Percentiles rank a stretch among this genome's conserved stretches.
Conservation (phyloP, 345 rosid genomes). For the Rhodamnia argentea region DNA sequence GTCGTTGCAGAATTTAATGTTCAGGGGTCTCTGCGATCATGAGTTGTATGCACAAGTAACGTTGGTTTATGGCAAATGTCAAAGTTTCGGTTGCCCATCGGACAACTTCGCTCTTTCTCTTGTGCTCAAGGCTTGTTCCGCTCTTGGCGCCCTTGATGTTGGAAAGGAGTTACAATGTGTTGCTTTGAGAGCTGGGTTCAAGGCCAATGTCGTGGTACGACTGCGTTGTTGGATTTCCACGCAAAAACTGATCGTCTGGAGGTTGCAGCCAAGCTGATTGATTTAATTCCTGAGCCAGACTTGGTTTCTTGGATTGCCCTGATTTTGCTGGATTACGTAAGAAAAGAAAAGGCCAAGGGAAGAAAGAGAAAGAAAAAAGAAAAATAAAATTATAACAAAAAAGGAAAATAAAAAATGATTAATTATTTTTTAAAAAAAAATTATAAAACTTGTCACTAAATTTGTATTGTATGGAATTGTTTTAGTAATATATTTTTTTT, state of each 20-base stretch:
- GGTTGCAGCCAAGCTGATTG: conserved; percentile 17
- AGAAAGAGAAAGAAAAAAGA: too few relatives aligned
- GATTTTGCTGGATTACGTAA: conserved; percentile 18
- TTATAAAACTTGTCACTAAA: too few relatives aligned
- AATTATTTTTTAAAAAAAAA: too few relatives aligned
- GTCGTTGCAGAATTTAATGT: conserved; percentile 21
- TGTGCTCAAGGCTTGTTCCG: too few relatives aligned
- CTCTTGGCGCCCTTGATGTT: too few relatives aligned
- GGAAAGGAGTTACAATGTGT: conserved; percentile 29
- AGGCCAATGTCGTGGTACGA: conserved; percentile 21
- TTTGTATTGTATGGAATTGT: too few relatives aligned
- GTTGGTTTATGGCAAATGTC: conserved; percentile 16
- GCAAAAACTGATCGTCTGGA: conserved; percentile 22
- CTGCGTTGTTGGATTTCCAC: conserved; percentile 38
- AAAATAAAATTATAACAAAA: too few relatives aligned
- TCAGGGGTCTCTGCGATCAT: conserved; percentile 21
- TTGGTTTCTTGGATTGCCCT: conserved; percentile 45
- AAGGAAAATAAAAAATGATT: too few relatives aligned
- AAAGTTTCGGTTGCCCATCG: conserved; percentile 12
- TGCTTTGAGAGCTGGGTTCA: conserved; percentile 32
- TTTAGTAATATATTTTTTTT: too few relatives aligned
- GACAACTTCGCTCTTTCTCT: conserved; percentile 21
- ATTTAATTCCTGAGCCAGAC: conserved; percentile 23
- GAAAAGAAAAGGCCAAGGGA: too few relatives aligned
- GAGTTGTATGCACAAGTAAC: conserved; percentile 21